Evolutionary conservation across 345 rosid genomes (phyloP).

Genomic region (Gossypium arboreum): DNA sequence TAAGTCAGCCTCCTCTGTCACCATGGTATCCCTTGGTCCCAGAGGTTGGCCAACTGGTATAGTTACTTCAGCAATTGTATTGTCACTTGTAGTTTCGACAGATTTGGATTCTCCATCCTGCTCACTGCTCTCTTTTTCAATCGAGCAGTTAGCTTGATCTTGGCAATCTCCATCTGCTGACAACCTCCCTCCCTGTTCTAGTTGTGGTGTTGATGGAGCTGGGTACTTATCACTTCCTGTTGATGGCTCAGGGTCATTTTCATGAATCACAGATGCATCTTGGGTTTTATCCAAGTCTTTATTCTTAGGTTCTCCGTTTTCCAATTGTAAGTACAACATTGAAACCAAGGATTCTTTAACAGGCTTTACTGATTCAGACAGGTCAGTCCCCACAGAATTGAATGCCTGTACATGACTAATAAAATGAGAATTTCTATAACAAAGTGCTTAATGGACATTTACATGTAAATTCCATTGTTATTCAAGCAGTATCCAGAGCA

Average conservation of each 20-base stretch:
- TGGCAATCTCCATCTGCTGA: conserved; percentile 66
- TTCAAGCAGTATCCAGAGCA: conserved; percentile 3
- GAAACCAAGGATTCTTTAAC: conserved; percentile 68
- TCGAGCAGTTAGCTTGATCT: conserved; percentile 49
- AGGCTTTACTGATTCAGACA: conserved; percentile 60
- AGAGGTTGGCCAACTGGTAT: conserved; percentile 24
- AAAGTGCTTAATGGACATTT: background rate
- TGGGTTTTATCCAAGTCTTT: conserved; percentile 27
- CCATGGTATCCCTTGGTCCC: conserved; percentile 18
- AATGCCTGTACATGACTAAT: conserved; percentile 59
- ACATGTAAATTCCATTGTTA: background rate
- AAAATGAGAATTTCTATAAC: conserved; percentile 20
- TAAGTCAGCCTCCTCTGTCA: conserved; percentile 49
- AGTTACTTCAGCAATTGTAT: conserved; percentile 33
- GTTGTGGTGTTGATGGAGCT: conserved; percentile 84
- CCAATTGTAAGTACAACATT: conserved; percentile 42
- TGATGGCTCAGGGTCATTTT: conserved; percentile 34
- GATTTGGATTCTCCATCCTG: conserved; percentile 80
- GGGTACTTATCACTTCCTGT: conserved; percentile 50
- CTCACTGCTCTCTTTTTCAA: conserved; percentile 55
- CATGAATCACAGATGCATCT: conserved; percentile 27
- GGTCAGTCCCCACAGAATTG: conserved; percentile 46
- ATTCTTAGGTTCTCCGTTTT: conserved; percentile 27
- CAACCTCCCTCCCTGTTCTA: conserved; percentile 52
- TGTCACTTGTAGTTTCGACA: conserved; percentile 66